Percentiles rank a stretch among this genome's conserved stretches.
phyloP scores from a whole-genome alignment of 78 protist species.

The Monocercomonoides exilis region DNA sequence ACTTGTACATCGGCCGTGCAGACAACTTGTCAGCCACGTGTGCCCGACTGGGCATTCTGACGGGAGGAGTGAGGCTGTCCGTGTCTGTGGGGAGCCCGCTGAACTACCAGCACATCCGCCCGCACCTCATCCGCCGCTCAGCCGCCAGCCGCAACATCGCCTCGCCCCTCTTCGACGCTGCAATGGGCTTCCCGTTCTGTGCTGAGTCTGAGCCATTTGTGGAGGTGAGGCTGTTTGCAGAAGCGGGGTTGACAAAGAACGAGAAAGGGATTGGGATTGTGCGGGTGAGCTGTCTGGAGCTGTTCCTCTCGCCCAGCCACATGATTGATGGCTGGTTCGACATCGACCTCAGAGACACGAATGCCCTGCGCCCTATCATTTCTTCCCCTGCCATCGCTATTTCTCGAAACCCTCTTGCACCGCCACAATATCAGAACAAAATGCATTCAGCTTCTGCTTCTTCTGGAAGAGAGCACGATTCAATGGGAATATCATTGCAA shows the following conservation, averaged over 20 bases:
- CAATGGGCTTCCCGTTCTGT: not conserved
- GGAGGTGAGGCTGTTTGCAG: not conserved
- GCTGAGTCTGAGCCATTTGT: not conserved
- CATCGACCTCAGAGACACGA: not conserved
- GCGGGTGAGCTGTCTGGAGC: not conserved
- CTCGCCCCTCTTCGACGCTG: not conserved
- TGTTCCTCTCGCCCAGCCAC: not conserved
- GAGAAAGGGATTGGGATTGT: not conserved
- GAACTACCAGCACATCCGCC: not conserved
- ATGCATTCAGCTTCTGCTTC: not conserved
- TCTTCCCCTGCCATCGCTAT: too few relatives aligned
- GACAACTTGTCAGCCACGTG: not conserved
- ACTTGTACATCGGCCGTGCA: not conserved
- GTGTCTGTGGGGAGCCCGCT: not conserved
- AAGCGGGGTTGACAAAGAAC: not conserved
- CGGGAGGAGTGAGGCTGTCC: not conserved
- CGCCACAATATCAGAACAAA: not conserved
- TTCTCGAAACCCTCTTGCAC: not conserved
- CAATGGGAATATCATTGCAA: not conserved
- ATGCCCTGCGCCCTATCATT: not conserved
- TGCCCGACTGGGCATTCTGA: not conserved
- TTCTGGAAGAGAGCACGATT: not conserved
- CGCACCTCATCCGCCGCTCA: not conserved
- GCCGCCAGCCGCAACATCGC: not conserved
- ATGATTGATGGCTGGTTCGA: conserved; percentile 2